phyloP scores from a whole-genome alignment of 176 grass and related monocot species.

The Ensete glaucum region DNA sequence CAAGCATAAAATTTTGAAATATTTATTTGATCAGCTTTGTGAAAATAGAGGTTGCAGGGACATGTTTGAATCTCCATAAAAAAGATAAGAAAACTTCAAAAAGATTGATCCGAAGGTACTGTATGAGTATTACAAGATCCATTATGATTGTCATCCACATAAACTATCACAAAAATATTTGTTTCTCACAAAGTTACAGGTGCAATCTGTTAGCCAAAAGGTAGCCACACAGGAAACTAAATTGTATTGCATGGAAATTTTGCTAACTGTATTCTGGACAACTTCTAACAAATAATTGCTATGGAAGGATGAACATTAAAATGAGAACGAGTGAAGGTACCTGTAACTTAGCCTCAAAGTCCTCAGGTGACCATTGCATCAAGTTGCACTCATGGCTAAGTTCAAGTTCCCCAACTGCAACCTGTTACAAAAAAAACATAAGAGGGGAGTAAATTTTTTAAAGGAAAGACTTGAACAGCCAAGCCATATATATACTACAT shows the following conservation, averaged over 20 bases:
- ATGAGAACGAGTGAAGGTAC: too few relatives aligned
- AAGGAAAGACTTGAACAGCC: too few relatives aligned
- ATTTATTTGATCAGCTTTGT: too few relatives aligned
- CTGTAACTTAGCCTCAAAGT: slow-evolving; percentile 94
- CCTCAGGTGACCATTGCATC: slow-evolving; percentile 86
- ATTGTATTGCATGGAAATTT: not conserved
- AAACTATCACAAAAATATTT: not conserved
- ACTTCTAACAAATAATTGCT: not conserved
- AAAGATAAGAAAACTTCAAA: too few relatives aligned
- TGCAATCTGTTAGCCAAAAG: not conserved
- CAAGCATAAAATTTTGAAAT: too few relatives aligned
- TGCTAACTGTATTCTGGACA: not conserved
- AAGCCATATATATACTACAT: too few relatives aligned
- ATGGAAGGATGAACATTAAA: too few relatives aligned
- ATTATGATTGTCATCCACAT: not conserved
- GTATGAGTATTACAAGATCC: not conserved
- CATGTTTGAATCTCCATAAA: too few relatives aligned
- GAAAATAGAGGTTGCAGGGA: too few relatives aligned
- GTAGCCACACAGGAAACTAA: not conserved
- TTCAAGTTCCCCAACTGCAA: slow-evolving; percentile 90
- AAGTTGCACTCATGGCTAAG: slow-evolving; percentile 84
- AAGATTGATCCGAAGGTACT: not conserved
- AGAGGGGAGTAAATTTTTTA: not conserved
- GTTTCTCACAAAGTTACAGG: not conserved
- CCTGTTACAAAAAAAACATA: slow-evolving; percentile 38